Percentiles rank a stretch among this genome's conserved stretches.
Conservation (phyloP, 768 basidiomycete genomes). For the Boletellus sp. region DNA sequence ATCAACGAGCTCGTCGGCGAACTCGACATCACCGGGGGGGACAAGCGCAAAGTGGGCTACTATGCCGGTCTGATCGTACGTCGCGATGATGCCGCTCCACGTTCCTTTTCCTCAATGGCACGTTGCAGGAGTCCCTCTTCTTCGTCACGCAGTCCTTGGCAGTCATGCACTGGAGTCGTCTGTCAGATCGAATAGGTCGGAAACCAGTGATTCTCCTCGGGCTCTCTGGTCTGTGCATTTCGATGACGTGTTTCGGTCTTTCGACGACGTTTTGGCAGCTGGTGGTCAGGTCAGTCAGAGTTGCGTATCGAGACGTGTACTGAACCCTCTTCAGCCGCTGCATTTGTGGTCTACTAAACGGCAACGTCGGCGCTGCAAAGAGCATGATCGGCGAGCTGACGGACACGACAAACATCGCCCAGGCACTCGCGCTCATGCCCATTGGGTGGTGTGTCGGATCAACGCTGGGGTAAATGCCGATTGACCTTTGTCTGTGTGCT, state of each 20-base stretch:
- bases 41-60: slow-evolving; percentile 43
- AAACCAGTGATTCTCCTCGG: slow-evolving; percentile 70
- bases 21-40: slow-evolving; percentile 24
- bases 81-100: neutral
- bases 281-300: slow-evolving; percentile 35
- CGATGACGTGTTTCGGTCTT: slow-evolving; percentile 70
- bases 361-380: slow-evolving; percentile 46
- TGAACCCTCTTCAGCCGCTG: slow-evolving; percentile 21
- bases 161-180: slow-evolving; percentile 68
- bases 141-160: slow-evolving; percentile 70
- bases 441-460: slow-evolving; percentile 30
- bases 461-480: slow-evolving; percentile 33
- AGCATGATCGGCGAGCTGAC: slow-evolving; percentile 65
- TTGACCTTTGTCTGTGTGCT: neutral
- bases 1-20: slow-evolving; percentile 41
- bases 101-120: neutral
- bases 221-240: slow-evolving; percentile 55
- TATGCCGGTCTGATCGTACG: slow-evolving; percentile 68
- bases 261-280: slow-evolving; percentile 65
- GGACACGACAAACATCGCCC: slow-evolving; percentile 37
- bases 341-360: slow-evolving; percentile 31
- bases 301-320: neutral
- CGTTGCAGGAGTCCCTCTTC: slow-evolving; percentile 64
- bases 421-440: slow-evolving; percentile 27
- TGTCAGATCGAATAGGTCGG: slow-evolving; percentile 67